Evolutionary conservation across 768 basidiomycete species (phyloP), one percentile per base, ranked within the genome.

Genomic region (Lentinus tigrinus): DNA sequence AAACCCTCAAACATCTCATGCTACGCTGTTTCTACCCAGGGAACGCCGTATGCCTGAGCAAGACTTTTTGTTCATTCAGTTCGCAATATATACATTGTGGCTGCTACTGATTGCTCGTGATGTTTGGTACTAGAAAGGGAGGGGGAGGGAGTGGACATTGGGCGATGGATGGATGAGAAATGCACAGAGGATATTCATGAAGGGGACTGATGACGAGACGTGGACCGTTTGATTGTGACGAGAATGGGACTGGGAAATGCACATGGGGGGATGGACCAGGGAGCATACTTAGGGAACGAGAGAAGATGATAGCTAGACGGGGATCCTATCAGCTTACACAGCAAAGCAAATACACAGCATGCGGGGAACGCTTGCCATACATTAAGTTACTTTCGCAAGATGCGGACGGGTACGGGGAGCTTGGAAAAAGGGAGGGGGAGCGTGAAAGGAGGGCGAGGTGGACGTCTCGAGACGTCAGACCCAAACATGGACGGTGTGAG

Each of bases 81-180:
- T 16, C 21, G 52, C 57, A 53, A 46, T 46, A 53, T 40, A 23
- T 58, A 58, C 57, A 58, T 58, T 58, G 57, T 58, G 57, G 44
- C 39, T 58, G 57, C 57, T 58, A 52, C 57, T 47, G 53, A n/a
- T 27, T 38, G 23, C n/a, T 17, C 23, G 16, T 21, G 37, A n/a
- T 24, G n/a, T n/a, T 34, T 2, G 48, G 34, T 28, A 16, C 34
- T 23, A 28, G 26, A 36, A n/a, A 31, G n/a, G 23, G 16, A 19
- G n/a, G 31, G 36, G 21, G 21, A 26, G 38, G 24, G 24, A 26
- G 36, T 26, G 37, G 23, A 52, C 17, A 40, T 16, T 52, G 24
- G 26, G 7, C 4, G 38, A 21, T 26, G 23, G 44, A 52, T 16
- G 40, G 16, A 9, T n/a, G n/a, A n/a, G n/a, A 42, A n/a, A 42